Conservation (phyloP, 2,329 filamentous ascomycete species). For the Paraconiothyrium sp. region DNA sequence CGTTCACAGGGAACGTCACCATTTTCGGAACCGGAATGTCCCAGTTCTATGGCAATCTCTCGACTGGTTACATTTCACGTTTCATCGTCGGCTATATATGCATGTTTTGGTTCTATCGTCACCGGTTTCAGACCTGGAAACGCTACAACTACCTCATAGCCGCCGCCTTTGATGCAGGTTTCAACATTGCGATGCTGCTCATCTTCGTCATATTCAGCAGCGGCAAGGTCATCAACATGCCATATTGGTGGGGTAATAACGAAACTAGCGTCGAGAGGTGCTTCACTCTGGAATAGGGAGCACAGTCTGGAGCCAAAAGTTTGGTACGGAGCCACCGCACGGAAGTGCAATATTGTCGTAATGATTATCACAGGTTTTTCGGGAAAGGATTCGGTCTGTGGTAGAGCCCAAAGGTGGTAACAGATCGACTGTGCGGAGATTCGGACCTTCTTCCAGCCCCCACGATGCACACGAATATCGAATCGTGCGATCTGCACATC, state of each 20-base stretch:
- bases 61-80: constrained; percentile 64
- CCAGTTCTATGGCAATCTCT: constrained; percentile 69
- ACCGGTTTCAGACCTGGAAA: constrained; percentile 66
- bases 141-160: constrained; percentile 70
- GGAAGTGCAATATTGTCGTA: too few relatives aligned
- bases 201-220: constrained; percentile 69
- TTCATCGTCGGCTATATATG: constrained; percentile 69
- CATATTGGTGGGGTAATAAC: constrained; percentile 72
- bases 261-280: constrained; percentile 65
- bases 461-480: background rate
- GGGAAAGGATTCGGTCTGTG: background rate
- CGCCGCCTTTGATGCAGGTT: constrained; percentile 69
- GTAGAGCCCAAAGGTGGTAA: background rate
- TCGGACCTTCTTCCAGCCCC: background rate
- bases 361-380: too few relatives aligned
- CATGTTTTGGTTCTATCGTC: constrained; percentile 67
- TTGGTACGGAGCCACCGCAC: background rate
- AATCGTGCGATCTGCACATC: background rate
- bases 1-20: constrained; percentile 63
- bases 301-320: background rate
- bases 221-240: constrained; percentile 66
- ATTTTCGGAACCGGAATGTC: constrained; percentile 68
- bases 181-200: constrained; percentile 69
- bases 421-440: background rate
- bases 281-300: constrained; percentile 58